Percentiles rank a stretch among this genome's conserved stretches.
These are phyloP conservation scores for Isatis lusitanica DNA, from an alignment of 441 rosid species.

Conservation along the genomic window DNA sequence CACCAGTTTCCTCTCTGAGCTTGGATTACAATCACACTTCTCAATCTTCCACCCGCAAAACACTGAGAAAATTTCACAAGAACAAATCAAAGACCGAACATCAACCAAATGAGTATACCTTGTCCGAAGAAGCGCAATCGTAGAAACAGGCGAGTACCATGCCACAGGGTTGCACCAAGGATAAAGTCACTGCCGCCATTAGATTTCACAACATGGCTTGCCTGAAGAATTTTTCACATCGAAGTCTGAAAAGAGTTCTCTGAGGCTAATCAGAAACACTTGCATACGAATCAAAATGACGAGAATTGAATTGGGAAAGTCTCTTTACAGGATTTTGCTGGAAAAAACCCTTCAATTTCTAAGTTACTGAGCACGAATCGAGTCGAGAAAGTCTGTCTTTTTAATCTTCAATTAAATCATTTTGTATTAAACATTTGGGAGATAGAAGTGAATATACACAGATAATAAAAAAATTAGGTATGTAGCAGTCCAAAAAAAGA, in stretches of 20 bases:
- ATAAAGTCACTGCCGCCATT: constrained; percentile 37
- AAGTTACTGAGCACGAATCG: not conserved
- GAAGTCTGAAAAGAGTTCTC: not conserved
- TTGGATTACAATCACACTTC: constrained; percentile 42
- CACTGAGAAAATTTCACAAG: constrained; percentile 42
- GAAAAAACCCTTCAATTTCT: not conserved
- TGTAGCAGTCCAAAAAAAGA: no score
- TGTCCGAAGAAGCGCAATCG: not conserved
- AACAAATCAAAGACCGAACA: not conserved
- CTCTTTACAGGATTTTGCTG: not conserved
- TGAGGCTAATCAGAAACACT: not conserved
- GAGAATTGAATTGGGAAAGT: not conserved
- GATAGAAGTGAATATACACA: no score
- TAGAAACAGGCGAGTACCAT: constrained; percentile 29
- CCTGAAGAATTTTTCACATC: not conserved
- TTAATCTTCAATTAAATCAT: not conserved
- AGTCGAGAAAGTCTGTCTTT: not conserved
- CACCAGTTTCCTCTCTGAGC: constrained; percentile 46
- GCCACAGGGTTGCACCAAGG: constrained; percentile 34
- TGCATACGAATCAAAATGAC: not conserved
- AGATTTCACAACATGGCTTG: constrained; percentile 27
- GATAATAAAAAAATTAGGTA: no score
- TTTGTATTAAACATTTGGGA: no score
- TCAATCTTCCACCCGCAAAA: constrained; percentile 45
- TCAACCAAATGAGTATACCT: not conserved